Base-by-base conservation (phyloP, 2,329 filamentous ascomycete species). In the Bipolaris sorokiniana region DNA sequence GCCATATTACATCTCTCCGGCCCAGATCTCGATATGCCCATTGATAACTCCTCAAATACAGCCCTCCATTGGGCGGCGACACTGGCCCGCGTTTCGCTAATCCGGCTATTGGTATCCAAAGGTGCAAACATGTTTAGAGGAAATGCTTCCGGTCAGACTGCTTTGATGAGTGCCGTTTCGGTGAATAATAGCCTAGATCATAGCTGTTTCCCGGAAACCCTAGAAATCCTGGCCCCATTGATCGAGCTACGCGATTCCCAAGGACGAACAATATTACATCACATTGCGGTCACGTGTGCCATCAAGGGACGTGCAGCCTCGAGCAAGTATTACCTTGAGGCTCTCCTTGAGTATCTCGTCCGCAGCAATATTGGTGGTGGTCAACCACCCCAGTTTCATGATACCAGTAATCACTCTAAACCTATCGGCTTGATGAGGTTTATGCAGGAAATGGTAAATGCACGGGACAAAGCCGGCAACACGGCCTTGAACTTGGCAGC, bases 41-140 rank as follows among this genome's bases (percentile, higher is more conserved):
- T 99, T 55, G 95, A 99, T 71, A 85, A 89, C 23, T 92, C 92
- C 57, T 88, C 88, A 34, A 92, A 98, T 71, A 98, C 92, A 16
- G 93, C 93, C 2, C 81, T 99, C 38, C 94, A 98, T 72, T 99
- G 95, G 95, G 95, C 95, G 2, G 92, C 95, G 5, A 97, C 95
- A 4, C 82, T 99, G 45, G 92, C 92, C 2, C 89, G 94, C 15
- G 89, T 96, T 73, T 86, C 90, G 1, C 82, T 99, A 5, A 82
- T 98, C 54, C 88, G 90, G 51, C 85, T 93, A 0, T 83, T 99
- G 10, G 90, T 98, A 53, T 83, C 87, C 5, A 89, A 90, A 45
- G 95, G 95, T 1, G 93, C 94, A 1, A 96, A 89, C 65, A 92
- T 96, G 45, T 91, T 89, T 73, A 86, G 95, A 28, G 89, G 96